Evolutionary conservation across 345 rosid species (phyloP).

Genomic region (Linum usitatissimum): DNA sequence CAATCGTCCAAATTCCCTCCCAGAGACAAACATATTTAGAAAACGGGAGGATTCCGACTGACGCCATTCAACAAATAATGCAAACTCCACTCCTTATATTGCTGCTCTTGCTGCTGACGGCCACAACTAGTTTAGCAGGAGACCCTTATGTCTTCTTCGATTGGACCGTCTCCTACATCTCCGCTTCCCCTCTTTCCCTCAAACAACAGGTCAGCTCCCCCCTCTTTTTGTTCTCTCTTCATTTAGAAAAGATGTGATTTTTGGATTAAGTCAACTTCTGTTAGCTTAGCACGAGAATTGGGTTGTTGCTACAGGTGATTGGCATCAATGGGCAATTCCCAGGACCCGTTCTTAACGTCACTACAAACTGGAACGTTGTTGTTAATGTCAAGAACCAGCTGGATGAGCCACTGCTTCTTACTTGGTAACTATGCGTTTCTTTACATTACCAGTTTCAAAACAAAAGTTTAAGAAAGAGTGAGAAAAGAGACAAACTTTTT

Average conservation of each 20-base stretch:
- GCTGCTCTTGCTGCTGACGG: not conserved
- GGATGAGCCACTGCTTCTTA: conserved; percentile 32
- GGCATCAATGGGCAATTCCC: conserved; percentile 25
- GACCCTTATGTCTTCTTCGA: conserved; percentile 78
- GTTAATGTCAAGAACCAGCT: conserved; percentile 26
- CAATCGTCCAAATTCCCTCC: too few species aligned
- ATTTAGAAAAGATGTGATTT: not conserved
- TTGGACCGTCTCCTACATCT: conserved; percentile 79
- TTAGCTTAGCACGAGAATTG: not conserved
- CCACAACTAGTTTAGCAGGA: conserved; percentile 23
- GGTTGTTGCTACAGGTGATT: conserved; percentile 16
- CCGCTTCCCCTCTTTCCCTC: conserved; percentile 53
- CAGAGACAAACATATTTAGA: too few species aligned
- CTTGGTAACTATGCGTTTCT: conserved; percentile 41
- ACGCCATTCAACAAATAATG: not conserved
- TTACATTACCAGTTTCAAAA: not conserved
- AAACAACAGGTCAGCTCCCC: conserved; percentile 51
- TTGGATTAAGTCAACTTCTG: not conserved
- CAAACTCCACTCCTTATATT: conserved; percentile 8
- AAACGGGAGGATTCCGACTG: too few species aligned
- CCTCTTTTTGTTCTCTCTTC: not conserved
- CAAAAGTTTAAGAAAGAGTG: not conserved
- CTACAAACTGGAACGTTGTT: conserved; percentile 25
- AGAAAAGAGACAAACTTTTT: not conserved
- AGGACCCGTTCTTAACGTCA: conserved; percentile 23